A percentile compares a stretch with the other conserved stretches of the same genome.
phyloP scores from a whole-genome alignment of 2,329 filamentous ascomycete species.

The Gnomoniopsis sp. region DNA sequence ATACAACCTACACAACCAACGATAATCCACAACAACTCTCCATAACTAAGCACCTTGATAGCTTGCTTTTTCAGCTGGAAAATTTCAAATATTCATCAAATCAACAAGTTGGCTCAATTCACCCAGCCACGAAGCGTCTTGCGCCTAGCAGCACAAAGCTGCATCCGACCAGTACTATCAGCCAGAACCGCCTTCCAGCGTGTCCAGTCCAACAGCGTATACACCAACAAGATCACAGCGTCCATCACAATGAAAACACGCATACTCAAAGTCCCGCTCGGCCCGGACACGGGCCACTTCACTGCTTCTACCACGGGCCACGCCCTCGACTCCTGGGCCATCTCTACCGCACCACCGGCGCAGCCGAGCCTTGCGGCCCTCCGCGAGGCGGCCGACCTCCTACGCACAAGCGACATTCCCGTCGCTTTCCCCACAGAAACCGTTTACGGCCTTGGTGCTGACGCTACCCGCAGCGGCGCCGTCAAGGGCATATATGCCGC shows the following conservation, averaged over 20 bases:
- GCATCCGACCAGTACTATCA: conserved; percentile 6
- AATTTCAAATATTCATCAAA: not conserved
- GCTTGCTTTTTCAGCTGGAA: not conserved
- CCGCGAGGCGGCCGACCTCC: conserved; percentile 60
- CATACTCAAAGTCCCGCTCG: conserved; percentile 24
- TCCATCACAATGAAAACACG: conserved; percentile 24
- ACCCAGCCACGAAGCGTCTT: not conserved
- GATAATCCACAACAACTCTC: not conserved
- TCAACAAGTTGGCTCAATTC: not conserved
- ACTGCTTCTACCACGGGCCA: conserved; percentile 1
- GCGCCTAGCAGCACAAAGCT: not conserved
- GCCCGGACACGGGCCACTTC: conserved; percentile 12
- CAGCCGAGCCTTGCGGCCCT: conserved; percentile 41
- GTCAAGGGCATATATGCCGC: conserved; percentile 90
- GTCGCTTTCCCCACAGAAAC: conserved; percentile 98
- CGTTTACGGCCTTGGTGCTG: conserved; percentile 94
- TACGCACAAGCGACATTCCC: conserved; percentile 66
- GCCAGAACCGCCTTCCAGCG: not conserved
- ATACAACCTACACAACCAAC: not conserved
- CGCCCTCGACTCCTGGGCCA: conserved; percentile 40
- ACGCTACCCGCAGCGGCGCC: conserved; percentile 79
- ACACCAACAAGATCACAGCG: not conserved
- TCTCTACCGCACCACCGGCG: conserved; percentile 24
- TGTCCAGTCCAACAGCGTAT: conserved; percentile 2
- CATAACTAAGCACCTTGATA: not conserved